phyloP scores from a whole-genome alignment of 768 basidiomycete genomes.

The Psilocybe subaeruginosa region DNA sequence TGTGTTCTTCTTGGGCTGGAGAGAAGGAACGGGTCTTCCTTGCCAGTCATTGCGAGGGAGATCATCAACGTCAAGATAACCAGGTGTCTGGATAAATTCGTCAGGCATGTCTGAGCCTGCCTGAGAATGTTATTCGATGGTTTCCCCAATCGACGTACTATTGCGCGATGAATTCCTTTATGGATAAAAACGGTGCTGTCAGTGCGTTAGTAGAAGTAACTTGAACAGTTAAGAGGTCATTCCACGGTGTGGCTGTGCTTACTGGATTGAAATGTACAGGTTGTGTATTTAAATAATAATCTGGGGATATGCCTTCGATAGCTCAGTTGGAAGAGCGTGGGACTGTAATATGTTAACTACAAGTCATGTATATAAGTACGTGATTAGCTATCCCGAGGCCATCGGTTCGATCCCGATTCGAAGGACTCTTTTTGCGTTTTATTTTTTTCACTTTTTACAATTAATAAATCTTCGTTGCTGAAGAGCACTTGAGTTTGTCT shows the following conservation, averaged over 20 bases:
- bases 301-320: neutral
- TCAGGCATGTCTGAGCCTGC: slow-evolving; percentile 16
- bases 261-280: no score
- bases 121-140: no score
- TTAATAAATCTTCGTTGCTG: neutral
- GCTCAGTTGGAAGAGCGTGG: slow-evolving; percentile 5
- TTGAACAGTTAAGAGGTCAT: no score
- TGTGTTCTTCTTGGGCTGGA: slow-evolving; percentile 68
- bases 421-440: slow-evolving; percentile 19
- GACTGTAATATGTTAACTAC: neutral
- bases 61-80: slow-evolving; percentile 2
- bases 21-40: slow-evolving; percentile 23
- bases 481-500: no score
- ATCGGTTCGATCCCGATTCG: slow-evolving; percentile 40
- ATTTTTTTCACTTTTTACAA: neutral
- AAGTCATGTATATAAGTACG: neutral
- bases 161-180: no score
- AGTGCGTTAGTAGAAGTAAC: no score
- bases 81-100: slow-evolving; percentile 23
- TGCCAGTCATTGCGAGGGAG: slow-evolving; percentile 13
- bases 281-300: no score
- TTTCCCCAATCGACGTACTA: no score
- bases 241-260: no score
- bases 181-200: no score
- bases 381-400: slow-evolving; percentile 39